Evolutionary conservation across 2,329 filamentous ascomycete genomes (phyloP).

Genomic region (Aplosporella prunicola): DNA sequence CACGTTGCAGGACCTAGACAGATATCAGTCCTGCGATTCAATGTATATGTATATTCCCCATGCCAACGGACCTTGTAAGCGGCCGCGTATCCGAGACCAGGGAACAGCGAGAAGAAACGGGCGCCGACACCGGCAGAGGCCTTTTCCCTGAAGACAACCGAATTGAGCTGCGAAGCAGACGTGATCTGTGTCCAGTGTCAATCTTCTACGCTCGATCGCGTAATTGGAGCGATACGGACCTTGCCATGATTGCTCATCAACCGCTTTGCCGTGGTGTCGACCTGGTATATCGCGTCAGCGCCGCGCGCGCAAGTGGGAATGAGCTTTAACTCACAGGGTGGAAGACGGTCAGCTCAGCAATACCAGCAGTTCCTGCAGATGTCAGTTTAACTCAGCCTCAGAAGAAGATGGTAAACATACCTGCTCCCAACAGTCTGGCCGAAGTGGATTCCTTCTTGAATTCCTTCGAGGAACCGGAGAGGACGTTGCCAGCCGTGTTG

Average conservation of each 20-base stretch:
- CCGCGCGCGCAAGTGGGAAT: conserved; percentile 11
- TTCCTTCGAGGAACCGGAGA: conserved; percentile 49
- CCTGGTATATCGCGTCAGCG: conserved; percentile 42
- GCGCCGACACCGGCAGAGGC: conserved; percentile 57
- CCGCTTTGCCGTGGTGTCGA: conserved; percentile 97
- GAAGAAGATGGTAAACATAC: conserved; percentile 43
- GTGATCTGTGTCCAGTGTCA: conserved; percentile 33
- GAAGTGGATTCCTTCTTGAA: conserved; percentile 79
- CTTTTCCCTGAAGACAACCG: conserved; percentile 88
- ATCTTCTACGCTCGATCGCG: conserved; percentile 6
- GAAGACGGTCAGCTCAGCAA: conserved; percentile 87
- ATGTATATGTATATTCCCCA: conserved; percentile 3
- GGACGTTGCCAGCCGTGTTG: no score
- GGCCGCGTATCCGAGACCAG: conserved; percentile 91
- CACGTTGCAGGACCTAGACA: conserved; percentile 68
- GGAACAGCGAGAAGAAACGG: conserved; percentile 95
- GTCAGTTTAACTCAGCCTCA: conserved; percentile 13
- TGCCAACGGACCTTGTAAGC: conserved; percentile 71
- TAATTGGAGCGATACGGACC: conserved; percentile 32
- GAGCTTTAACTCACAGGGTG: conserved; percentile 54
- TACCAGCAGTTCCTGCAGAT: conserved; percentile 70
- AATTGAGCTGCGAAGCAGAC: conserved; percentile 60
- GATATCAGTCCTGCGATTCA: not conserved
- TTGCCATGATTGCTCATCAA: conserved; percentile 96
- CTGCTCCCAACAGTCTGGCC: conserved; percentile 84